Percentiles rank a stretch among this genome's conserved stretches.
Evolutionary conservation across 495 filamentous ascomycete genomes (phyloP).

Genomic region (Pseudomonodictys pantanalensis): DNA sequence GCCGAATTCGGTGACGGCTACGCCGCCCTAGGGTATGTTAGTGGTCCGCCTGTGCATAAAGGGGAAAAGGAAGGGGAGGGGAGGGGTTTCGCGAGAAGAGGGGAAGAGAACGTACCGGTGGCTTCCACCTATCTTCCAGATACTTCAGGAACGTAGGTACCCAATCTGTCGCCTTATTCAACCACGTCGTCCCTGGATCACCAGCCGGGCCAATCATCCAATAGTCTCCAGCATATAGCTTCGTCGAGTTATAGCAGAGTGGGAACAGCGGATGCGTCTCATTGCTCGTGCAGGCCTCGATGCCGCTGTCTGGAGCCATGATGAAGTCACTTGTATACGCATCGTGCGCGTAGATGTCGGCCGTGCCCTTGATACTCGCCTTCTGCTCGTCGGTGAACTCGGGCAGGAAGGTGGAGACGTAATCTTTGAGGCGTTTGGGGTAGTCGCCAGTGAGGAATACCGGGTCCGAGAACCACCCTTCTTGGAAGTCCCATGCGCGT

Average conservation of each 20-base stretch:
- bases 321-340: conserved; percentile 40
- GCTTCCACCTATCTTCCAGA: conserved; percentile 39
- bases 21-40: conserved; percentile 8
- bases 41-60: too few relatives aligned
- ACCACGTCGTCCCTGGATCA: conserved; percentile 34
- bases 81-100: too few relatives aligned
- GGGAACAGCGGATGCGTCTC: conserved; percentile 32
- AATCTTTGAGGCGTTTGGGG: conserved; percentile 28
- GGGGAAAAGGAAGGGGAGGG: too few relatives aligned
- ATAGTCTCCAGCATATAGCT: conserved; percentile 35
- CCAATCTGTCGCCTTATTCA: conserved; percentile 40
- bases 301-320: conserved; percentile 34
- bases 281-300: conserved; percentile 33
- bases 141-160: conserved; percentile 37
- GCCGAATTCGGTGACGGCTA: conserved; percentile 35
- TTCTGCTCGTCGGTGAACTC: conserved; percentile 34
- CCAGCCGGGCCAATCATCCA: conserved; percentile 38
- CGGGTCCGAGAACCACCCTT: conserved; percentile 39
- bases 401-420: conserved; percentile 34
- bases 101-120: conserved; percentile 13
- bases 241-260: conserved; percentile 34
- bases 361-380: conserved; percentile 32
- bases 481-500: conserved; percentile 39
- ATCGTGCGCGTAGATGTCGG: conserved; percentile 39
- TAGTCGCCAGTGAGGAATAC: conserved; percentile 39